Evolutionary conservation across 1,284 basidiomycete genomes (phyloP).

Genomic region (Amylostereum areolatum): DNA sequence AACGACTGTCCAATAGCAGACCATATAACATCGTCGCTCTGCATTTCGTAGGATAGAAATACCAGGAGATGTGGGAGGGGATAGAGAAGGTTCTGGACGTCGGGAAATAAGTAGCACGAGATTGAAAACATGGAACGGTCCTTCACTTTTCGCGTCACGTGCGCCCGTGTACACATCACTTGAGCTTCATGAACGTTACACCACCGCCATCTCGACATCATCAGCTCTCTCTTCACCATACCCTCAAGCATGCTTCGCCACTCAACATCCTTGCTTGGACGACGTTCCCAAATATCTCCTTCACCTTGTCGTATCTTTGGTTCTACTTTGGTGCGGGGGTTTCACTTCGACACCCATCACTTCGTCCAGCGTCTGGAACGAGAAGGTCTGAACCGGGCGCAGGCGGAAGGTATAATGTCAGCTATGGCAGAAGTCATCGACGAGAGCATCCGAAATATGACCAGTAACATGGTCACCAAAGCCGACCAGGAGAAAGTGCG

Average conservation of each 20-base stretch:
- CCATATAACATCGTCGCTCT: slow-evolving; percentile 96
- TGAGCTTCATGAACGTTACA: too few species aligned
- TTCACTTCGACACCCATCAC: slow-evolving; percentile 93
- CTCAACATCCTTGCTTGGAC: background rate
- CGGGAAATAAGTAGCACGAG: too few species aligned
- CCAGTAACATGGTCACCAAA: slow-evolving; percentile 89
- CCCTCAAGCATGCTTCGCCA: background rate
- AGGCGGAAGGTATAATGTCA: slow-evolving; percentile 93
- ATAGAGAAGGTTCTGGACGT: too few species aligned
- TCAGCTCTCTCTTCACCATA: background rate
- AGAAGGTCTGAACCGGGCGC: slow-evolving; percentile 81
- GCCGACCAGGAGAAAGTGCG: slow-evolving; percentile 90
- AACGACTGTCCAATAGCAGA: slow-evolving; percentile 90
- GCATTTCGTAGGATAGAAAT: slow-evolving; percentile 43
- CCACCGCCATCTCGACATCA: too few species aligned
- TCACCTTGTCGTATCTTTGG: slow-evolving; percentile 11
- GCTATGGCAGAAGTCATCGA: slow-evolving; percentile 94
- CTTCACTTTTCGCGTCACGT: slow-evolving; percentile 4
- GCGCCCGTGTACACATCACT: too few species aligned
- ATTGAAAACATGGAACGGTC: background rate
- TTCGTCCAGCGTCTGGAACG: slow-evolving; percentile 86
- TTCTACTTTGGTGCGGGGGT: slow-evolving; percentile 27
- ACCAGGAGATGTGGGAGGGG: too few species aligned
- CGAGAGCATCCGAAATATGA: slow-evolving; percentile 92
- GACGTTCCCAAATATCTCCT: slow-evolving; percentile 11